phyloP scores from a whole-genome alignment of 2,329 filamentous ascomycete genomes.

The Ascochyta clinopodiicola region DNA sequence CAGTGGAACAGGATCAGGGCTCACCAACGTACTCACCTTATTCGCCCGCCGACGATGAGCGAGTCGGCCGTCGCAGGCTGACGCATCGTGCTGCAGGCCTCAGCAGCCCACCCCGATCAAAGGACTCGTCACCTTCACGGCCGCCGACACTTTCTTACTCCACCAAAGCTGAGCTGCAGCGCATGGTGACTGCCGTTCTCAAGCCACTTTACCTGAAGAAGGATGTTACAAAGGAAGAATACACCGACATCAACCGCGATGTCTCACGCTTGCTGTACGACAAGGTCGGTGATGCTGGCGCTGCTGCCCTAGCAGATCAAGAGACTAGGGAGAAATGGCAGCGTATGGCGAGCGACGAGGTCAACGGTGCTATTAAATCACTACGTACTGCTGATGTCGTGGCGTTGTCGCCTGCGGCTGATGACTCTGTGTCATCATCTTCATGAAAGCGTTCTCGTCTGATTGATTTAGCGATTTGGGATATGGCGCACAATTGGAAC shows the following conservation, averaged over 20 bases:
- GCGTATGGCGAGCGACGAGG: constrained; percentile 77
- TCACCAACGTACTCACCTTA: constrained; percentile 76
- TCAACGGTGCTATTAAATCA: constrained; percentile 70
- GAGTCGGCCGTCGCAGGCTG: constrained; percentile 43
- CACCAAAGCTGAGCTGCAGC: constrained; percentile 86
- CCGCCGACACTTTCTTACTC: constrained; percentile 71
- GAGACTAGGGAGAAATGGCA: constrained; percentile 75
- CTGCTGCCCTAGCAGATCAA: constrained; percentile 64
- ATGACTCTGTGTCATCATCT: constrained; percentile 40
- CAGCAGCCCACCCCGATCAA: constrained; percentile 56
- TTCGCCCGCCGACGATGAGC: constrained; percentile 55
- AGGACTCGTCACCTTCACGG: constrained; percentile 73
- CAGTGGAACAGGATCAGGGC: constrained; percentile 53
- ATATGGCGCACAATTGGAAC: constrained; percentile 1
- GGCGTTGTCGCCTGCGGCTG: constrained; percentile 31
- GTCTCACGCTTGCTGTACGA: constrained; percentile 90
- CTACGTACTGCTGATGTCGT: constrained; percentile 26
- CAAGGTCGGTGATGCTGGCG: constrained; percentile 57
- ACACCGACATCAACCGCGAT: constrained; percentile 87
- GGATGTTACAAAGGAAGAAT: constrained; percentile 84
- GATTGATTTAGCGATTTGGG: constrained; percentile 6
- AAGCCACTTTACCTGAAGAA: constrained; percentile 83
- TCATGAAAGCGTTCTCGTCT: constrained; percentile 19
- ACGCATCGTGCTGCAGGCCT: constrained; percentile 40
- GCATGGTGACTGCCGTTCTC: constrained; percentile 82